Percentiles rank a stretch among this genome's conserved stretches.
phyloP scores from a whole-genome alignment of 2,329 filamentous ascomycete species.

The Cytospora piceicola region DNA sequence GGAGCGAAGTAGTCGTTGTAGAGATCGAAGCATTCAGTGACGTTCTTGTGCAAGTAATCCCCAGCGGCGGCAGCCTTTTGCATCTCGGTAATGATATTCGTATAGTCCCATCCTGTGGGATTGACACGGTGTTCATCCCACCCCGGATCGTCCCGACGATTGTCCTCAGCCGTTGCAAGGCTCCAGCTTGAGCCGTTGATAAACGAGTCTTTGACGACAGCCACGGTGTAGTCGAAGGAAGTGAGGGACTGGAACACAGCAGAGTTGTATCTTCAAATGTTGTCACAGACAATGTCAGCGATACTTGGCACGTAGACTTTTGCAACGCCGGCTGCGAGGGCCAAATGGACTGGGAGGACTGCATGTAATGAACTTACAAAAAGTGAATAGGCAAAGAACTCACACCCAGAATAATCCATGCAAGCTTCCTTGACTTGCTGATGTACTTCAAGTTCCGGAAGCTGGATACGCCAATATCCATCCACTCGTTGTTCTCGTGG shows the following conservation, averaged over 20 bases:
- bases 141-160: background rate
- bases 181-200: background rate
- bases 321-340: background rate
- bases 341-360: background rate
- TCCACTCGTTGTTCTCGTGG: constrained; percentile 20
- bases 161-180: constrained; percentile 5
- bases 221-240: constrained; percentile 27
- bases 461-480: constrained; percentile 31
- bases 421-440: constrained; percentile 9
- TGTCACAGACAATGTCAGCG: background rate
- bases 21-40: constrained; percentile 32
- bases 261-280: constrained; percentile 27
- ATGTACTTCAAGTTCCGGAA: constrained; percentile 27
- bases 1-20: constrained; percentile 34
- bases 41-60: constrained; percentile 20
- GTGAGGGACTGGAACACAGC: constrained; percentile 30
- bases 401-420: constrained; percentile 25
- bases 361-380: constrained; percentile 16
- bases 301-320: no score
- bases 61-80: constrained; percentile 16
- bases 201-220: constrained; percentile 20
- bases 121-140: constrained; percentile 16
- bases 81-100: constrained; percentile 29
- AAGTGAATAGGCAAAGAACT: constrained; percentile 32
- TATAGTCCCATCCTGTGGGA: constrained; percentile 31